Conservation (phyloP, 805 yeast genomes). For the Nakazawaea ernobii region DNA sequence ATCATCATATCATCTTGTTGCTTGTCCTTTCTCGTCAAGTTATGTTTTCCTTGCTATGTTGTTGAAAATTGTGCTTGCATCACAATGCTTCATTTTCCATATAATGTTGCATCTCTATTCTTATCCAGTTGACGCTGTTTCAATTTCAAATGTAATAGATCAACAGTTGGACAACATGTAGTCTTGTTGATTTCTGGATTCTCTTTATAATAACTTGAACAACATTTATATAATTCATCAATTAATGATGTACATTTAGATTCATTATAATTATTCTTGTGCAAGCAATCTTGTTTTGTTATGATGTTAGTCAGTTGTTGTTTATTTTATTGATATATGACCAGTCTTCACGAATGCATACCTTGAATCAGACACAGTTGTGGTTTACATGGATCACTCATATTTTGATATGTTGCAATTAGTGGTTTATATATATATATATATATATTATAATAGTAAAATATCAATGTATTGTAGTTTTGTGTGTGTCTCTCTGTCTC, state of each 20-base stretch:
- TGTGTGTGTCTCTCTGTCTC: not conserved
- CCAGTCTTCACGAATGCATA: constrained; percentile 22
- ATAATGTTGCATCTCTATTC: constrained; percentile 49
- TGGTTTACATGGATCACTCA: constrained; percentile 56
- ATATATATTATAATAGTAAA: not conserved
- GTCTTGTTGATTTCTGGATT: constrained; percentile 57
- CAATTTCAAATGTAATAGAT: constrained; percentile 54
- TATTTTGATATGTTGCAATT: not conserved
- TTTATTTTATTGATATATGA: not conserved
- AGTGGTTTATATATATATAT: not conserved
- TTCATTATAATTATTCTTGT: constrained; percentile 60
- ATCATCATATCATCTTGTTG: not conserved
- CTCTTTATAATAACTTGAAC: constrained; percentile 55
- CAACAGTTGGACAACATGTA: constrained; percentile 75
- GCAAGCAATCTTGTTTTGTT: constrained; percentile 57
- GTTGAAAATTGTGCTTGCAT: no score
- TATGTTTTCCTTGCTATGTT: no score
- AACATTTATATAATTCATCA: constrained; percentile 70
- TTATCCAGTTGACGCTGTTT: constrained; percentile 54
- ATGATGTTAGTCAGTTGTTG: not conserved
- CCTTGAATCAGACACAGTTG: constrained; percentile 80
- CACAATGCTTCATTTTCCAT: constrained; percentile 16
- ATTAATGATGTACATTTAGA: constrained; percentile 65
- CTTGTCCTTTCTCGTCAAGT: no score
- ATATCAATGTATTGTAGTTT: no score